Evolutionary conservation across 495 filamentous ascomycete genomes (phyloP), one percentile per base, ranked within the genome.

Genomic region (Penicillium simplicissimum): DNA sequence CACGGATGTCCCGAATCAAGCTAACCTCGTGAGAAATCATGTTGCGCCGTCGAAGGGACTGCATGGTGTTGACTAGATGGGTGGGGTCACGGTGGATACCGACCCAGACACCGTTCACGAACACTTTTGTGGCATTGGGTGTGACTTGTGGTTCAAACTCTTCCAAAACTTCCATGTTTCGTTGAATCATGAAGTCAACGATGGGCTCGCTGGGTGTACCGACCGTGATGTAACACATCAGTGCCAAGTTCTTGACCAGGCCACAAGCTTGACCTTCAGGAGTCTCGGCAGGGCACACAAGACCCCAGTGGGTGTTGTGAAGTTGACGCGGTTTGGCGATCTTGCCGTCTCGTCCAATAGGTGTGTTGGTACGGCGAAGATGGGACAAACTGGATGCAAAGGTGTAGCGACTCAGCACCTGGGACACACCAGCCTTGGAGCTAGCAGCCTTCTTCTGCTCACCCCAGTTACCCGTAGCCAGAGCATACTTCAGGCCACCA

Each of bases 391-490:
- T 97, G 34, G 96, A 98, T 19, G 96, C 89, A 70, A 95, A 99
- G 0, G 96, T 98, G 70, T 98, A 98, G 68, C 95, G 87, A 81
- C 97, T 98, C 56, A 99, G 81, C 76, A 99, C 96, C 76, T 99
- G 95, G 10, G 94, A 97, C 33, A 99, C 95, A 78, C 95, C 95
- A 53, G 95, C 95, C 64, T 96, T 98, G 1, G 92, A 88, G 64
- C 85, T 89, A 64, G 89, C 90, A 19, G 95, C 94, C 81, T 98
- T 98, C 84, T 97, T 99, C 76, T 98, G 95, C 62, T 98, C 95
- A 61, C 96, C 96, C 95, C 95, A 99, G 75, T 99, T 99, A 59
- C 95, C 95, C 8, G 95, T 99, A n/a, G 95, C 93, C 45, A 99
- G 83, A 40, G 93, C 96, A 71, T 98, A 98, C 74, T 96, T 96